These are phyloP conservation scores for Aspergillus homomorphus DNA, from an alignment of 495 filamentous ascomycete species.

Conservation along the genomic window DNA sequence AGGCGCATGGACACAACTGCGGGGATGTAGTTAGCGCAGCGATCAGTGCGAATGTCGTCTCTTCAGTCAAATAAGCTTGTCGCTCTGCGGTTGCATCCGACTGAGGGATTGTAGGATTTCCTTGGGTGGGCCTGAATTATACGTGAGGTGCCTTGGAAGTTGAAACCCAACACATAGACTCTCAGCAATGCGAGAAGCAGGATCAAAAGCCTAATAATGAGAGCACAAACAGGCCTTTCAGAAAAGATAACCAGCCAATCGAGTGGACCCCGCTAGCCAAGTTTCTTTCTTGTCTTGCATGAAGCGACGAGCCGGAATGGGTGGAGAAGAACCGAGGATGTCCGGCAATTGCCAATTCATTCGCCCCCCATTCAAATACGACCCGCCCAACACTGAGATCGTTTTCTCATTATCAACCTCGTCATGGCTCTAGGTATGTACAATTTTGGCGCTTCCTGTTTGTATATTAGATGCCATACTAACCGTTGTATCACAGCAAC, in stretches of 20 bases:
- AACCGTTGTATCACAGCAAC: conserved; percentile 30
- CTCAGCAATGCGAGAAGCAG: too few species aligned
- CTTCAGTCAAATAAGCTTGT: neutral
- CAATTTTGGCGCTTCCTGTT: neutral
- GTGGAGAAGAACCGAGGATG: neutral
- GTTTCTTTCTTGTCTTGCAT: neutral
- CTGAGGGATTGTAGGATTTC: neutral
- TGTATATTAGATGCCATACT: neutral
- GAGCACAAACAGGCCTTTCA: neutral
- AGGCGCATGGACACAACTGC: neutral
- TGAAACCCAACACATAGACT: too few species aligned
- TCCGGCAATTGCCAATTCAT: neutral
- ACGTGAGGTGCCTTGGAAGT: too few species aligned
- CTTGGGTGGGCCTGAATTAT: neutral
- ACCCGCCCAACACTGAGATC: neutral
- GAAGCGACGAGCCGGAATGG: neutral
- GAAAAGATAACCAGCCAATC: neutral
- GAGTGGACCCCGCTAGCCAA: neutral
- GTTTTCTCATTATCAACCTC: neutral
- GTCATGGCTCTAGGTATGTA: conserved; percentile 2
- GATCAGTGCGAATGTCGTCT: too few species aligned
- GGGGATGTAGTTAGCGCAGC: neutral
- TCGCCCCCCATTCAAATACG: neutral
- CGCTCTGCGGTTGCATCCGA: neutral
- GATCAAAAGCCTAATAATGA: neutral